Evolutionary conservation across 768 basidiomycete genomes (phyloP).

Genomic region (Suillus cothurnatus): DNA sequence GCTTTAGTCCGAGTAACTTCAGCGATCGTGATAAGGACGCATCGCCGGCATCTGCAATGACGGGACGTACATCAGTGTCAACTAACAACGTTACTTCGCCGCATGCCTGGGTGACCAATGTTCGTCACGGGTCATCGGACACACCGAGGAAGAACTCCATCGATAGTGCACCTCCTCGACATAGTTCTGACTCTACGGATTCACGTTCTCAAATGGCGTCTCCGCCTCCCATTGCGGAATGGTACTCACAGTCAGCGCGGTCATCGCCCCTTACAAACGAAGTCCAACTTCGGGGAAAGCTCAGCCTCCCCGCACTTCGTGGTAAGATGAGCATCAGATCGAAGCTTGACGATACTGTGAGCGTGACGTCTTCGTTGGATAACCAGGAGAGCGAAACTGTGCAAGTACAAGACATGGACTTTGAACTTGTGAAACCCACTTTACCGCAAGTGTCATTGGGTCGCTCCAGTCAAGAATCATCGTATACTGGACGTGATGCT

Average conservation of each 20-base stretch:
- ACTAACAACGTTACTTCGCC: conserved; percentile 16
- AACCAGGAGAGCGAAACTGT: conserved; percentile 53
- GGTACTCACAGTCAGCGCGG: conserved; percentile 35
- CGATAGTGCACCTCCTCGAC: conserved; percentile 20
- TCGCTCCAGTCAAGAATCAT: conserved; percentile 59
- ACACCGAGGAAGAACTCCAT: conserved; percentile 20
- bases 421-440: conserved; percentile 73
- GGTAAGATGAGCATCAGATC: conserved; percentile 35
- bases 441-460: conserved; percentile 43
- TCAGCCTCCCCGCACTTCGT: conserved; percentile 69
- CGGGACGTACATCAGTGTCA: conserved; percentile 17
- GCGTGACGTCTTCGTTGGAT: conserved; percentile 17
- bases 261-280: conserved; percentile 31
- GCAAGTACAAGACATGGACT: conserved; percentile 81
- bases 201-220: conserved; percentile 40
- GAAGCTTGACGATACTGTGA: conserved; percentile 34
- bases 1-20: conserved; percentile 12
- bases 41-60: conserved; percentile 14
- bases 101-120: conserved; percentile 14
- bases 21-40: conserved; percentile 24
- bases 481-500: conserved; percentile 33
- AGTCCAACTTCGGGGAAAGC: conserved; percentile 53
- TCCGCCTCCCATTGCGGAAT: conserved; percentile 43
- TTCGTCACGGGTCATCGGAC: conserved; percentile 22
- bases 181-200: conserved; percentile 30